Evolutionary conservation across 1,139 yeast species (phyloP).

Genomic region (Taphrina communis): DNA sequence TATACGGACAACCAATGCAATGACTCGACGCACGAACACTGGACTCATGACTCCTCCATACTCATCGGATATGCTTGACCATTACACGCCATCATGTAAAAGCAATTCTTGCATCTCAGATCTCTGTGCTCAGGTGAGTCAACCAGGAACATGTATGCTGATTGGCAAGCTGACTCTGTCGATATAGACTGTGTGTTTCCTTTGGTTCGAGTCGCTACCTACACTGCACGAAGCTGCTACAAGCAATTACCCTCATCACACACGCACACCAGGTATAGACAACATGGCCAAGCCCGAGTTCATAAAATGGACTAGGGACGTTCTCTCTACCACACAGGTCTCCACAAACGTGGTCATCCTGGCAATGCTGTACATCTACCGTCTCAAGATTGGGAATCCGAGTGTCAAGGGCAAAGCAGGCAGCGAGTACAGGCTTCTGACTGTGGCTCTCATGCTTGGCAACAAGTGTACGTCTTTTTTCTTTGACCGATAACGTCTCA

Average conservation of each 20-base stretch:
- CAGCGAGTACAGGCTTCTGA: slow-evolving; percentile 64
- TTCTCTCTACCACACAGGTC: slow-evolving; percentile 51
- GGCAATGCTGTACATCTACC: slow-evolving; percentile 52
- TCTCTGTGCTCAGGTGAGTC: slow-evolving; percentile 37
- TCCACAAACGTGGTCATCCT: slow-evolving; percentile 52
- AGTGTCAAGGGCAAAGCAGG: slow-evolving; percentile 51
- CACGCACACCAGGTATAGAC: slow-evolving; percentile 29
- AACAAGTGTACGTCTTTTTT: slow-evolving; percentile 61
- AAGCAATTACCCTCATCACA: slow-evolving; percentile 26
- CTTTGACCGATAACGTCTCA: too few relatives aligned
- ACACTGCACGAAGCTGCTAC: slow-evolving; percentile 41
- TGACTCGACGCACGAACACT: slow-evolving; percentile 13
- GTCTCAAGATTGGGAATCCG: slow-evolving; percentile 49
- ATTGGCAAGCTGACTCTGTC: neutral
- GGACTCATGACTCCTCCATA: slow-evolving; percentile 33
- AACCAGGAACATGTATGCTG: neutral
- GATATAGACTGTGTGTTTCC: slow-evolving; percentile 37
- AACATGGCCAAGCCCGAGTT: slow-evolving; percentile 31
- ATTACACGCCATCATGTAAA: slow-evolving; percentile 26
- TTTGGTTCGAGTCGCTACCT: slow-evolving; percentile 39
- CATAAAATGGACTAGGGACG: slow-evolving; percentile 40
- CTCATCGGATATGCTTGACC: slow-evolving; percentile 13
- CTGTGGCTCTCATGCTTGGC: slow-evolving; percentile 75
- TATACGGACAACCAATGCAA: slow-evolving; percentile 9
- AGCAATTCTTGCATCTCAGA: slow-evolving; percentile 28